A percentile compares a stretch with the other conserved stretches of the same genome.
Conservation (phyloP, 1,284 basidiomycete species). For the Boletellus deceptivus region DNA sequence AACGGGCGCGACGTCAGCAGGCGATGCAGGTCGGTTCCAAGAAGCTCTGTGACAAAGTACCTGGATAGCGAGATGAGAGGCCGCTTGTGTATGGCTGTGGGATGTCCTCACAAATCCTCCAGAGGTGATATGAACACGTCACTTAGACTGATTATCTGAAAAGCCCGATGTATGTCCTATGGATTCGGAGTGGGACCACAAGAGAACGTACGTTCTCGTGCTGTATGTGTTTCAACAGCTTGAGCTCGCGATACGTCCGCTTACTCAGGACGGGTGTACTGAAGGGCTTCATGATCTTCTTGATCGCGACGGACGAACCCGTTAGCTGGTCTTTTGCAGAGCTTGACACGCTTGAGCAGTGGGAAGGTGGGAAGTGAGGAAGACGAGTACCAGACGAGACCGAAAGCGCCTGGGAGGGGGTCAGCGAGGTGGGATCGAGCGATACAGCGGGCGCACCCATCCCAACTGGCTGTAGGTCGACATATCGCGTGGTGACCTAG, state of each 20-base stretch:
- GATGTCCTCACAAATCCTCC: conserved; percentile 80
- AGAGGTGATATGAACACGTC: conserved; percentile 99
- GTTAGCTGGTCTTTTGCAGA: conserved; percentile 98
- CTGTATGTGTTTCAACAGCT: conserved; percentile 97
- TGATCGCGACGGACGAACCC: conserved; percentile 92
- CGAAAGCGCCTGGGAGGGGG: conserved; percentile 70
- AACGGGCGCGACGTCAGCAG: conserved; percentile 94
- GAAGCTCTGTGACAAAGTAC: conserved; percentile 99
- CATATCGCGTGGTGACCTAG: conserved; percentile 96
- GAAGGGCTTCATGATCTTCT: conserved; percentile 99
- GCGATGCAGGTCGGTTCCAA: conserved; percentile 97
- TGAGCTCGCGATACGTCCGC: conserved; percentile 97
- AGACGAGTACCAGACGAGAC: conserved; percentile 79
- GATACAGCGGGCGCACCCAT: conserved; percentile 72
- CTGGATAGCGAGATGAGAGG: conserved; percentile 38
- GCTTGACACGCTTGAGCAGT: conserved; percentile 41
- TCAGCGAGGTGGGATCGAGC: conserved; percentile 19
- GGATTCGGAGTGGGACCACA: background rate
- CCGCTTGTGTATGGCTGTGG: background rate
- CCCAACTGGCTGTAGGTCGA: conserved; percentile 99
- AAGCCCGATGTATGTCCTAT: conserved; percentile 6
- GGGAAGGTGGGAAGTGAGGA: conserved; percentile 24
- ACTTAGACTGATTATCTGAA: conserved; percentile 94
- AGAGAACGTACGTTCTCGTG: conserved; percentile 84
- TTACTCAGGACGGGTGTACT: conserved; percentile 98